phyloP scores from a whole-genome alignment of 2,329 filamentous ascomycete species.

The Verticillium longisporum region DNA sequence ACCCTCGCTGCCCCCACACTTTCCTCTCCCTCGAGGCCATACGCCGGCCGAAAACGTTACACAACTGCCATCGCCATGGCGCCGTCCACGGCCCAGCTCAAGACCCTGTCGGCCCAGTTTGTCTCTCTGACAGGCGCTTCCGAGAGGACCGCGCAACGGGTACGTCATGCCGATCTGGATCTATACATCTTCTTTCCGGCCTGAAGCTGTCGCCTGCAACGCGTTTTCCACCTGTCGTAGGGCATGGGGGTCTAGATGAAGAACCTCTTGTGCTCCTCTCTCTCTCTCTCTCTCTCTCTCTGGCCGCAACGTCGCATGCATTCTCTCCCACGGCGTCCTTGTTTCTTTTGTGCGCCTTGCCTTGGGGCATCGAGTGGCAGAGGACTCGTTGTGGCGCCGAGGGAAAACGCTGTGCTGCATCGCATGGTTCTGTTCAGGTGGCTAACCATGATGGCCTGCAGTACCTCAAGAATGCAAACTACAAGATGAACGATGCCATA shows the following conservation, averaged over 20 bases:
- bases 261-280: too few relatives aligned
- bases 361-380: background rate
- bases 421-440: background rate
- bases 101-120: constrained; percentile 33
- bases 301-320: background rate
- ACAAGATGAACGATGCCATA: constrained; percentile 46
- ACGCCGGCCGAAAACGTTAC: background rate
- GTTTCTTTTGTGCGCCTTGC: too few relatives aligned
- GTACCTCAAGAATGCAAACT: constrained; percentile 41
- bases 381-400: background rate
- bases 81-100: constrained; percentile 30
- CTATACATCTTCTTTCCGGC: too few relatives aligned
- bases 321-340: too few relatives aligned
- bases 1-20: too few relatives aligned
- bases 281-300: too few relatives aligned
- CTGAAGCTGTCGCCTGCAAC: too few relatives aligned
- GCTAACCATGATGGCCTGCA: constrained; percentile 14
- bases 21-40: too few relatives aligned
- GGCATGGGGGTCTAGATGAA: too few relatives aligned
- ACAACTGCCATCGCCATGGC: constrained; percentile 21
- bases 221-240: too few relatives aligned
- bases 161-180: constrained; percentile 25
- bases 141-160: constrained; percentile 36
- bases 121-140: constrained; percentile 33
- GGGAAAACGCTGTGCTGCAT: background rate